phyloP scores from a whole-genome alignment of 116 monocot species.

The Papilionanthe hybrid region DNA sequence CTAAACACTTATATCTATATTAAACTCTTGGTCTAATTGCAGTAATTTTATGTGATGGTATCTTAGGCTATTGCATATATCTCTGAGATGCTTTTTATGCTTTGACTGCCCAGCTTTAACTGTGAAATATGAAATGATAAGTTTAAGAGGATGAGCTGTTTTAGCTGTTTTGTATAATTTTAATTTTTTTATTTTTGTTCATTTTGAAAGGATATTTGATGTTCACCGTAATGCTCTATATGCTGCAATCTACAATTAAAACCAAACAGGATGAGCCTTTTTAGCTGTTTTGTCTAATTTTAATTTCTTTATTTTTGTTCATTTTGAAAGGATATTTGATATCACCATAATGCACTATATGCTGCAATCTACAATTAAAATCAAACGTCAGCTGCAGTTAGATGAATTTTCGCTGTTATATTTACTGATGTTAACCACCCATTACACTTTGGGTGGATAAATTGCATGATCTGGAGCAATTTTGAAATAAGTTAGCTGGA shows the following conservation, averaged over 20 bases:
- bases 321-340: slow-evolving; percentile 1
- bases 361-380: neutral
- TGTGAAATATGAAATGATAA: too few relatives aligned
- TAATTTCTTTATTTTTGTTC: neutral
- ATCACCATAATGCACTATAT: neutral
- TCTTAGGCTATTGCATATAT: too few relatives aligned
- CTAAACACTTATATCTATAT: too few relatives aligned
- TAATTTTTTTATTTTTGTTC: neutral
- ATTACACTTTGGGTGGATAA: neutral
- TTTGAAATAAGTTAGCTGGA: too few relatives aligned
- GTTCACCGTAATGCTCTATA: neutral
- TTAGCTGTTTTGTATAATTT: neutral
- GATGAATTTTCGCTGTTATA: neutral
- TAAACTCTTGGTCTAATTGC: too few relatives aligned
- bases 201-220: slow-evolving; percentile 1
- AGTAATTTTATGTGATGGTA: too few relatives aligned
- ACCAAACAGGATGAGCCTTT: neutral
- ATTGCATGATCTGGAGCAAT: too few relatives aligned
- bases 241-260: too few relatives aligned
- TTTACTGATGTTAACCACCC: neutral
- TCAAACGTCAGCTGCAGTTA: neutral
- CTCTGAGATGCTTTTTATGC: too few relatives aligned
- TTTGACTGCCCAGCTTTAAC: too few relatives aligned
- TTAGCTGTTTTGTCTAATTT: neutral
- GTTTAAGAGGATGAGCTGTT: neutral